Conservation (phyloP, 331 rosid genomes). For the Spiraea crenata region DNA sequence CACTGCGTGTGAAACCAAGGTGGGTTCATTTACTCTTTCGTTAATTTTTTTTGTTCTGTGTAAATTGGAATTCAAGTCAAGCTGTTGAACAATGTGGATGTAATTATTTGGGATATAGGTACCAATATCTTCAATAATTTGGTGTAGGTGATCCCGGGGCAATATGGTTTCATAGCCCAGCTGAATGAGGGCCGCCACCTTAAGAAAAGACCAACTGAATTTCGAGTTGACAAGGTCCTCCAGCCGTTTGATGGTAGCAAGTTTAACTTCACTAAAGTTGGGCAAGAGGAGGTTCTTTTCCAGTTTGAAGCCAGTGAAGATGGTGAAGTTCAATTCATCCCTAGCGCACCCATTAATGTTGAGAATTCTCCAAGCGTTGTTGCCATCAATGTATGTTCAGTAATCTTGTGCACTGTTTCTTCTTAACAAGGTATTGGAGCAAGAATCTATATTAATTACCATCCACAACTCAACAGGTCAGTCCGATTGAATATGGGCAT, state of each 20-base stretch:
- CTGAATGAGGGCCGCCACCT: conserved; percentile 99
- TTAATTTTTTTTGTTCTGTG: not conserved
- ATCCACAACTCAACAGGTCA: conserved; percentile 61
- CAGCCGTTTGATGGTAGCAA: conserved; percentile 89
- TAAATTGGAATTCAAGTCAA: not conserved
- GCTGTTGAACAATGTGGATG: not conserved
- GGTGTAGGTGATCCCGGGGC: conserved; percentile 82
- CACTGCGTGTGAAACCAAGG: conserved; percentile 97
- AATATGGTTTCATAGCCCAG: conserved; percentile 87
- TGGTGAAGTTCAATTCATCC: conserved; percentile 70
- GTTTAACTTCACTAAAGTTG: conserved; percentile 95
- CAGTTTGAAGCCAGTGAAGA: conserved; percentile 77
- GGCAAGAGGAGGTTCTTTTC: conserved; percentile 93
- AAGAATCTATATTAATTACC: not conserved
- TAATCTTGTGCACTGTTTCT: conserved; percentile 6
- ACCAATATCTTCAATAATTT: conserved; percentile 26
- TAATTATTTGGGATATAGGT: not conserved
- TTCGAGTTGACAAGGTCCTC: conserved; percentile 90
- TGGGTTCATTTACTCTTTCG: conserved; percentile 8
- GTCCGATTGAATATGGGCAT: conserved; percentile 98
- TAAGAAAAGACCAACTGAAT: conserved; percentile 98
- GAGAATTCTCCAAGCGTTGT: conserved; percentile 80
- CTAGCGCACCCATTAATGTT: conserved; percentile 73
- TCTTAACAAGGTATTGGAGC: not conserved
- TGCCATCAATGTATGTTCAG: conserved; percentile 77